Evolutionary conservation across 139 green algal species (phyloP), one percentile per base, ranked within the genome.

Genomic region (Dunaliella primolecta): DNA sequence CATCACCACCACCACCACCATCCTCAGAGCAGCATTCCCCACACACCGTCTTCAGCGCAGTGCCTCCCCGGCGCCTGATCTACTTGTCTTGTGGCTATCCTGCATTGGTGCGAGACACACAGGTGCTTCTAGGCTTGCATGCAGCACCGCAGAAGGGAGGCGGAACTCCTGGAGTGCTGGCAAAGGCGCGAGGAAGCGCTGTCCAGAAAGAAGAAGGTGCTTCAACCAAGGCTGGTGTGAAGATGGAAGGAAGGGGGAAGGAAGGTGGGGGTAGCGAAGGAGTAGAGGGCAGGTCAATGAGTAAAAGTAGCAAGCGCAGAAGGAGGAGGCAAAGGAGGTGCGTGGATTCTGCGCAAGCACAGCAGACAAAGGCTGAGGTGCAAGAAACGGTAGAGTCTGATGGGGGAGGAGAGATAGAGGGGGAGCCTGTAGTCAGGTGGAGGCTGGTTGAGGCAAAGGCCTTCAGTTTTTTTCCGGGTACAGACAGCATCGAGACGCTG

Each of bases 61-160:
- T n/a, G n/a, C n/a, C n/a, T n/a, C n/a, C n/a, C n/a, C 25, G 36
- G 35, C 70, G 57, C 1, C n/a, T 37, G 55, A 57, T 97, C 0
- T 97, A 97, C 84, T 81, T 97, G 76, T 94, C 88, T n/a, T 97
- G 94, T 76, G 94, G 94, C 21, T 97, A 89, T 33, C 55, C 84
- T 0, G 89, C 93, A 2, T 81, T 96, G 30, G 81, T 82, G 87
- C 83, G 87, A 0, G 92, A 96, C 46, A 76, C 84, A 23, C 86
- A 76, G 23, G 87, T 84, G 37, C 86, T 96, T 85, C 64, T 94
- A 38, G 87, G 33, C 30, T 81, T 86, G 31, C 7, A 33, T 32
- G 32, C 81, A 80, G 57, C 20, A 37, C 80, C 77, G 31, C n/a
- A n/a, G n/a, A n/a, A n/a, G n/a, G n/a, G n/a, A n/a, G n/a, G n/a